Percentiles rank a stretch among this genome's conserved stretches.
phyloP scores from a whole-genome alignment of 306 rosid genomes.

The Dryas drummondii region DNA sequence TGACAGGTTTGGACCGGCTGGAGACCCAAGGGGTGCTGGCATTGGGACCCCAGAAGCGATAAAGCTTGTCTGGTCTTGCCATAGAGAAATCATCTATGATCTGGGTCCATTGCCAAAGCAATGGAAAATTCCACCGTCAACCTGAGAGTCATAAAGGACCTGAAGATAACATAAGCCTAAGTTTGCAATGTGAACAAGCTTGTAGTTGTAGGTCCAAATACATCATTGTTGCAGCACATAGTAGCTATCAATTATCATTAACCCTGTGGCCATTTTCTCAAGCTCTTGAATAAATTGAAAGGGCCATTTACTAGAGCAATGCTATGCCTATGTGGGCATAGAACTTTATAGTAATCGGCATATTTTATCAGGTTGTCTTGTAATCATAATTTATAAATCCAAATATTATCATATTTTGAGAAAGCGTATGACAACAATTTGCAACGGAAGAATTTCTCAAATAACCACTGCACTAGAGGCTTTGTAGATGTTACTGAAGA shows the following conservation, averaged over 20 bases:
- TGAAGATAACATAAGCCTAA: neutral
- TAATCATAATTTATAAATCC: too few species aligned
- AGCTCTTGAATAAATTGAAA: slow-evolving; percentile 8
- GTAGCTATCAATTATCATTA: neutral
- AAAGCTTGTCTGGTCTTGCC: slow-evolving; percentile 98
- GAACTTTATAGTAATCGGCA: too few species aligned
- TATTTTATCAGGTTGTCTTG: too few species aligned
- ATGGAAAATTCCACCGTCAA: slow-evolving; percentile 77
- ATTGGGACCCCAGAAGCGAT: slow-evolving; percentile 99
- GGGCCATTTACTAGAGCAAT: too few species aligned
- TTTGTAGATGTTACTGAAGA: too few species aligned
- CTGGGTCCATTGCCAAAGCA: slow-evolving; percentile 59
- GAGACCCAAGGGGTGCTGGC: slow-evolving; percentile 97
- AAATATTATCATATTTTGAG: too few species aligned
- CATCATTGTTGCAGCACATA: slow-evolving; percentile 2
- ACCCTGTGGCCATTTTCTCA: neutral
- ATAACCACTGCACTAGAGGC: too few species aligned
- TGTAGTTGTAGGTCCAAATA: neutral
- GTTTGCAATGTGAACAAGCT: slow-evolving; percentile 4
- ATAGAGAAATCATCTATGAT: slow-evolving; percentile 90
- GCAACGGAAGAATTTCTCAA: too few species aligned
- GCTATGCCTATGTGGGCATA: too few species aligned
- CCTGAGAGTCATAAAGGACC: slow-evolving; percentile 33
- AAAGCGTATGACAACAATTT: too few species aligned
- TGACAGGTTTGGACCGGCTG: slow-evolving; percentile 95